A percentile compares a stretch with the other conserved stretches of the same genome.
Evolutionary conservation across 805 yeast species (phyloP).

Genomic region (Saturnispora zaruensis): DNA sequence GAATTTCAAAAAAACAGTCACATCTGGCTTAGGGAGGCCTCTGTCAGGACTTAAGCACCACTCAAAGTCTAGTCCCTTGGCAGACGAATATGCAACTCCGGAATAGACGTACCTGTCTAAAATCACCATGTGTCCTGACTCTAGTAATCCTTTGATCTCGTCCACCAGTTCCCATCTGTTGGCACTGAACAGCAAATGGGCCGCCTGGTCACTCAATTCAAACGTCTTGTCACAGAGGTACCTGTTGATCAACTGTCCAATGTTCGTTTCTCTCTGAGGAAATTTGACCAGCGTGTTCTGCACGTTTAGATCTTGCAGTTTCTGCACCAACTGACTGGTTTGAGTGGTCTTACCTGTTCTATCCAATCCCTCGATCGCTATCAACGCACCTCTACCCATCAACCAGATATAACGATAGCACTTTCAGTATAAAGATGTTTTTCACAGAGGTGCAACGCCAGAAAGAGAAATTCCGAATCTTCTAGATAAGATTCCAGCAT

Average conservation of each 20-base stretch:
- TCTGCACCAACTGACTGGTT: slow-evolving; percentile 33
- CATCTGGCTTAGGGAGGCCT: slow-evolving; percentile 83
- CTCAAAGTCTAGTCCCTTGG: slow-evolving; percentile 60
- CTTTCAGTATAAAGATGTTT: too few species aligned
- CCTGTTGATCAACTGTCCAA: slow-evolving; percentile 69
- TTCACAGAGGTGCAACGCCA: neutral
- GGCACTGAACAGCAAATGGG: slow-evolving; percentile 84
- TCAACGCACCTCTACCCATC: slow-evolving; percentile 53
- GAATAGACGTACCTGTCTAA: slow-evolving; percentile 87
- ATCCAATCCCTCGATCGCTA: slow-evolving; percentile 88
- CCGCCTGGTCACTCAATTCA: slow-evolving; percentile 61
- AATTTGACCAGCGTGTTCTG: slow-evolving; percentile 55
- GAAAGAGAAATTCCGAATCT: neutral
- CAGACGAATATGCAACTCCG: slow-evolving; percentile 86
- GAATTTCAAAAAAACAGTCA: slow-evolving; percentile 67
- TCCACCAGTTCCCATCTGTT: slow-evolving; percentile 83
- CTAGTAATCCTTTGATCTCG: slow-evolving; percentile 37
- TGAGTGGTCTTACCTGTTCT: slow-evolving; percentile 94
- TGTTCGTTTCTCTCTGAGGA: slow-evolving; percentile 78
- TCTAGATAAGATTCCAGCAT: neutral
- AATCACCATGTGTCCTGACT: slow-evolving; percentile 47
- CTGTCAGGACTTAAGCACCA: slow-evolving; percentile 82
- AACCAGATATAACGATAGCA: neutral
- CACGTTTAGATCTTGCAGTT: slow-evolving; percentile 23
- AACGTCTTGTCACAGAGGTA: slow-evolving; percentile 51